Percentiles rank a stretch among this genome's conserved stretches.
These are phyloP conservation scores for Phytophthora megakarya DNA, from an alignment of 352 stramenopile species.

Conservation along the genomic window DNA sequence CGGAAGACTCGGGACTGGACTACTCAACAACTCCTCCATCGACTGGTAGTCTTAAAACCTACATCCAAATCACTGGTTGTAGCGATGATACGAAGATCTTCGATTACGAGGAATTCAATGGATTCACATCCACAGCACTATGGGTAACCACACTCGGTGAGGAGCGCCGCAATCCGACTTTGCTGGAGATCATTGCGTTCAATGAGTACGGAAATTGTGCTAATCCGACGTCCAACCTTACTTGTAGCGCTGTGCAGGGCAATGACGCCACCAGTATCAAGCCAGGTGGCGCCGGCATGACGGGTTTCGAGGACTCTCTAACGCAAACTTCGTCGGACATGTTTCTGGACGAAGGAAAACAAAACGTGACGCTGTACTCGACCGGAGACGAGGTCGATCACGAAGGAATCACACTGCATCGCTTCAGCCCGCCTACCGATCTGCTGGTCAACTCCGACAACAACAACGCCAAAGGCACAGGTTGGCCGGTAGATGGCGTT, in stretches of 20 bases:
- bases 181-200: slow-evolving; percentile 59
- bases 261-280: slow-evolving; percentile 46
- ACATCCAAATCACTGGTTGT: slow-evolving; percentile 66
- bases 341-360: slow-evolving; percentile 52
- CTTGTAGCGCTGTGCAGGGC: slow-evolving; percentile 49
- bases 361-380: slow-evolving; percentile 56
- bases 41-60: slow-evolving; percentile 37
- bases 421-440: slow-evolving; percentile 47
- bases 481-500: slow-evolving; percentile 67
- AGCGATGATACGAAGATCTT: slow-evolving; percentile 55
- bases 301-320: slow-evolving; percentile 42
- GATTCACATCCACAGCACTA: slow-evolving; percentile 41
- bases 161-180: slow-evolving; percentile 58
- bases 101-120: slow-evolving; percentile 68
- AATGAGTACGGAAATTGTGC: slow-evolving; percentile 58
- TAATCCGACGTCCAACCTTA: slow-evolving; percentile 52
- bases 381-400: slow-evolving; percentile 45
- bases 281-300: slow-evolving; percentile 45
- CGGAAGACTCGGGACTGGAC: slow-evolving; percentile 62
- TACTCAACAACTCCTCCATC: slow-evolving; percentile 41
- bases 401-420: slow-evolving; percentile 47
- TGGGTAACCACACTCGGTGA: slow-evolving; percentile 61
- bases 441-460: slow-evolving; percentile 34
- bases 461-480: slow-evolving; percentile 51
- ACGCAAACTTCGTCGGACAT: slow-evolving; percentile 30